Evolutionary conservation across 75 land plant genomes (phyloP), one percentile per base, ranked within the genome.

Genomic region (Picea sitchensis): DNA sequence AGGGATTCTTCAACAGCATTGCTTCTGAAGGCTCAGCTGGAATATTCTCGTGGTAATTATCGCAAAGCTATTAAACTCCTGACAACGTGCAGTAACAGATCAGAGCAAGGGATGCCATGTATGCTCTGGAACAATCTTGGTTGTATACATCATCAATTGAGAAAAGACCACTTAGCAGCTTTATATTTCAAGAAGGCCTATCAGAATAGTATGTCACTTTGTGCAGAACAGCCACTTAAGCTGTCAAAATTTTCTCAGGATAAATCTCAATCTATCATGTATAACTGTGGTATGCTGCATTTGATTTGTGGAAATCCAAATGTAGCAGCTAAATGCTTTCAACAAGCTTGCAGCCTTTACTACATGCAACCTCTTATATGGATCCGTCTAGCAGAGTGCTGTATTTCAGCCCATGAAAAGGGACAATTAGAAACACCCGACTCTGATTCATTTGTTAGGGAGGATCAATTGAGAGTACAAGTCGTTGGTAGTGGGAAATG

Each of bases 381-480:
- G 99, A 84, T 98, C 32, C 87, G 96, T 23, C 80, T 95, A 69
- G 96, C 98, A 56, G 99, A 98, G 75, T 98, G 99, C 79, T 95
- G 96, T 76, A 78, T 95, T 26, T 78, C 88, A 69, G 99, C 98
- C 8, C 59, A 84, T 15, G 98, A 95, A 80, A 93, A 86, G 87
- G 99, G 99, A 20, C 85, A 92, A 13, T 78, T 91, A 14, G 78
- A 78, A 58, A 36, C 80, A 21, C 51, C 58, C 12, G 56, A 54
- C 38, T 51, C 17, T 58, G 69, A 72, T 8, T 38, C 58, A 36
- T 21, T 73, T 12, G 14, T 78, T 30, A 31, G 82, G 76, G 80
- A 79, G 65, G 82, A 82, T 63, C 86, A 89, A 75, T 74, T 91
- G 34, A 86, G 75, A 58, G 81, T 92, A 14, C 77, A 79, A 73